phyloP scores from a whole-genome alignment of 1,139 yeast species.

The Diutina pseudorugosa region DNA sequence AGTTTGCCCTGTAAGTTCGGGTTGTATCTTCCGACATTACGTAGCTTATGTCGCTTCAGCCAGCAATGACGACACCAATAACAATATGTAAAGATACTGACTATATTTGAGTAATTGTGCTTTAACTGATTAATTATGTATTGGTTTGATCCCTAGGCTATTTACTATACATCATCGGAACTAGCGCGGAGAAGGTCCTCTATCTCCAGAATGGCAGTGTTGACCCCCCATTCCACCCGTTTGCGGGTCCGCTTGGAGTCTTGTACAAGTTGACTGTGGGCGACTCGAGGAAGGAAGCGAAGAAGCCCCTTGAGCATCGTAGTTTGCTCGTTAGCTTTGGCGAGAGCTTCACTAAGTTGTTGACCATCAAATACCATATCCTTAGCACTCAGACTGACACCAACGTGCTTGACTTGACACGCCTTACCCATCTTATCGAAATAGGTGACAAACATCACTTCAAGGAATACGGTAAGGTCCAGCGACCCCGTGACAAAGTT shows the following conservation, averaged over 20 bases:
- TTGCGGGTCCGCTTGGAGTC: neutral
- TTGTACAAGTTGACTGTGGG: slow-evolving; percentile 11
- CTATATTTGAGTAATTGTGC: too few relatives aligned
- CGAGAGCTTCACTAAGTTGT: slow-evolving; percentile 38
- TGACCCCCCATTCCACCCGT: slow-evolving; percentile 64
- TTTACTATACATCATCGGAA: too few relatives aligned
- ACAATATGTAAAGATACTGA: too few relatives aligned
- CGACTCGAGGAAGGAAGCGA: slow-evolving; percentile 43
- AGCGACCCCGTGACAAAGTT: slow-evolving; percentile 63
- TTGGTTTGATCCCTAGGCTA: too few relatives aligned
- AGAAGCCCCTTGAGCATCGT: slow-evolving; percentile 60
- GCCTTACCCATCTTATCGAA: slow-evolving; percentile 56
- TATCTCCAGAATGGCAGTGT: slow-evolving; percentile 13
- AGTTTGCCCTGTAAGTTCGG: too few relatives aligned
- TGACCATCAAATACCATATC: slow-evolving; percentile 42
- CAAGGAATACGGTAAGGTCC: slow-evolving; percentile 60
- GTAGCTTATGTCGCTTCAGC: too few relatives aligned
- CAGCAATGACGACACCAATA: too few relatives aligned
- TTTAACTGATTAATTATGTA: too few relatives aligned
- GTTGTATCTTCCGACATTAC: too few relatives aligned
- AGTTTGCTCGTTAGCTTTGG: slow-evolving; percentile 52
- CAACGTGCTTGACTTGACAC: slow-evolving; percentile 41
- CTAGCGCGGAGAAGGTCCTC: neutral
- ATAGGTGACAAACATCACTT: slow-evolving; percentile 57
- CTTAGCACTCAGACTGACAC: slow-evolving; percentile 25